A percentile compares a stretch with the other conserved stretches of the same genome.
These are phyloP conservation scores for Pogostemon cablin DNA, from an alignment of 257 asterid genomes.

Conservation along the genomic window DNA sequence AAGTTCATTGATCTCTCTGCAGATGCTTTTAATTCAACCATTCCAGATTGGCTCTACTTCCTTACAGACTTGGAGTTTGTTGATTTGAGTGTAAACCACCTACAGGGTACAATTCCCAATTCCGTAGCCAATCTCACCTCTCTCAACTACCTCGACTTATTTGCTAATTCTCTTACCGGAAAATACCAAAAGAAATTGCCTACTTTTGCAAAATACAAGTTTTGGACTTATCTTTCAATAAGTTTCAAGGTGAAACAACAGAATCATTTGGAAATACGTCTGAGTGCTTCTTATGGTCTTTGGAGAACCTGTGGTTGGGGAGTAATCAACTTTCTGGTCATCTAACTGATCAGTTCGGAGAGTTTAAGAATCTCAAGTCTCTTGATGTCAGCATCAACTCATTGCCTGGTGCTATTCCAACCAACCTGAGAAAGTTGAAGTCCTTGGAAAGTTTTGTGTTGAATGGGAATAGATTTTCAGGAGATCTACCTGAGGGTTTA, in stretches of 20 bases:
- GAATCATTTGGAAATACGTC: conserved; percentile 1
- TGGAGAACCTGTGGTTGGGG: background rate
- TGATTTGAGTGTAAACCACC: background rate
- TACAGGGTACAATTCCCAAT: conserved; percentile 38
- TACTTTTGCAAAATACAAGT: background rate
- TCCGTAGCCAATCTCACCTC: conserved; percentile 36
- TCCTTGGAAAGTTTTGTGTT: conserved; percentile 7
- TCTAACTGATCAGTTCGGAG: conserved; percentile 9
- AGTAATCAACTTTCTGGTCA: conserved; percentile 16
- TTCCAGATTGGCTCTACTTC: conserved; percentile 34
- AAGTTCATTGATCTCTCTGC: conserved; percentile 21
- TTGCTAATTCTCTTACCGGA: conserved; percentile 31
- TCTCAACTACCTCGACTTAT: conserved; percentile 18
- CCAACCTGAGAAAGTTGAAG: conserved; percentile 7
- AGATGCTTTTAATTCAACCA: conserved; percentile 27
- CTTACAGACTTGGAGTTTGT: conserved; percentile 26
- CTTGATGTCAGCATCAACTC: conserved; percentile 19
- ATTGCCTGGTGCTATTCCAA: conserved; percentile 1
- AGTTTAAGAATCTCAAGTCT: conserved; percentile 24
- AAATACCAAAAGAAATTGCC: conserved; percentile 2
- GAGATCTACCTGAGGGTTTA: conserved; percentile 19
- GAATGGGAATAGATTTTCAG: background rate
- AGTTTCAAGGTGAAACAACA: background rate
- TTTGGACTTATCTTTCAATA: background rate
- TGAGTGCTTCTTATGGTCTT: background rate